phyloP scores from a whole-genome alignment of 2,329 filamentous ascomycete genomes.

The Trichoderma atroviride region DNA sequence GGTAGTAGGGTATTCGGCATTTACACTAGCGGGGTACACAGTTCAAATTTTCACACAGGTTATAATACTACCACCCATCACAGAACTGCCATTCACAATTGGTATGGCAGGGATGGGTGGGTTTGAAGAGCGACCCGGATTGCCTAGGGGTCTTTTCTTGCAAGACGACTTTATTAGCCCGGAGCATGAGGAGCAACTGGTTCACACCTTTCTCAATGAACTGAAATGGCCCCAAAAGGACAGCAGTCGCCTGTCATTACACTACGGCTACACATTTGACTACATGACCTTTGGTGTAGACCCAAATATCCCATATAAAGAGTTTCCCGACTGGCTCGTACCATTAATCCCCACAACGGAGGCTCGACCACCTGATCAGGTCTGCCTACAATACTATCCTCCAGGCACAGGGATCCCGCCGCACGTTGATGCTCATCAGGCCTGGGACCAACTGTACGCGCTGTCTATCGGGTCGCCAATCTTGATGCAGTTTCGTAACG shows the following conservation, averaged over 20 bases:
- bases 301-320: conserved; percentile 47
- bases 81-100: too few species aligned
- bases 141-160: too few species aligned
- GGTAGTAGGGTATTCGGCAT: too few species aligned
- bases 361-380: conserved; percentile 54
- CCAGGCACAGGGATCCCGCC: conserved; percentile 63
- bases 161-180: too few species aligned
- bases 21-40: too few species aligned
- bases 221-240: conserved; percentile 49
- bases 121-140: too few species aligned
- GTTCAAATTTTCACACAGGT: too few species aligned
- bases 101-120: too few species aligned
- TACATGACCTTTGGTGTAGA: conserved; percentile 62
- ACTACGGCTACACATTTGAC: conserved; percentile 61
- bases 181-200: conserved; percentile 30
- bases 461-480: conserved; percentile 18
- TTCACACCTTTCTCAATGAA: conserved; percentile 46
- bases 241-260: conserved; percentile 51
- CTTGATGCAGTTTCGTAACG: conserved; percentile 19
- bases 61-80: too few species aligned
- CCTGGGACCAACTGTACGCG: conserved; percentile 24
- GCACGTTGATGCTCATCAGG: conserved; percentile 59
- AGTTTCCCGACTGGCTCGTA: conserved; percentile 50
- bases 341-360: conserved; percentile 52
- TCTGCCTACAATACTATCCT: conserved; percentile 63